A percentile compares a stretch with the other conserved stretches of the same genome.
These are phyloP conservation scores for Cryptosporidium meleagridis DNA, from an alignment of 169 alveolate genomes.

Conservation along the genomic window DNA sequence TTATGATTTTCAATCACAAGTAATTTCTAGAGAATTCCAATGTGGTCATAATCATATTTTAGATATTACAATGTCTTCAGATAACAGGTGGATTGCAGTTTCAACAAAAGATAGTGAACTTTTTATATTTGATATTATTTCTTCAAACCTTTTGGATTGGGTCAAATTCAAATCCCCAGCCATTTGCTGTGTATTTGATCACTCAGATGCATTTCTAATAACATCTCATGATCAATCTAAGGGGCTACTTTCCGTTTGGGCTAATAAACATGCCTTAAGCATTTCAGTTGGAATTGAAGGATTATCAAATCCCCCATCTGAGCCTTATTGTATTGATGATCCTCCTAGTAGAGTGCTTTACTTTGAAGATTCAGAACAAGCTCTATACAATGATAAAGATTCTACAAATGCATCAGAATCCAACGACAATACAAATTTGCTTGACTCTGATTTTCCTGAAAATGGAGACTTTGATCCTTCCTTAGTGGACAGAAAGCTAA, in stretches of 20 bases:
- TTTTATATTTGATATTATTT: conserved; percentile 59
- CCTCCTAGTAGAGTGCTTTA: conserved; percentile 36
- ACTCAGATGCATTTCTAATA: conserved; percentile 61
- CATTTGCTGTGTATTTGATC: conserved; percentile 56
- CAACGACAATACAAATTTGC: background rate
- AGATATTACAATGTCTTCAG: conserved; percentile 63
- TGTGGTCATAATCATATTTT: conserved; percentile 3
- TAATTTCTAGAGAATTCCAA: conserved; percentile 61
- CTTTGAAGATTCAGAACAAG: conserved; percentile 15
- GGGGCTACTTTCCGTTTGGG: conserved; percentile 64
- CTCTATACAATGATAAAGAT: background rate
- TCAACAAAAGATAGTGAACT: conserved; percentile 46
- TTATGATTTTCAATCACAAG: conserved; percentile 69
- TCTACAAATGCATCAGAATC: background rate
- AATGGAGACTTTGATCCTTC: conserved; percentile 32
- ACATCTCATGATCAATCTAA: conserved; percentile 70
- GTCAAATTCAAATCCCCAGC: conserved; percentile 57
- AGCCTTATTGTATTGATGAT: conserved; percentile 66
- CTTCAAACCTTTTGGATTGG: conserved; percentile 70
- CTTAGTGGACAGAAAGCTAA: conserved; percentile 16
- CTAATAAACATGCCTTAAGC: conserved; percentile 41
- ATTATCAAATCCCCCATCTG: conserved; percentile 70
- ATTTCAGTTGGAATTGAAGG: conserved; percentile 36
- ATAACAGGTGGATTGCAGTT: conserved; percentile 58
- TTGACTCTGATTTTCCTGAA: background rate